These are phyloP conservation scores for Diversispora epigaea DNA, from an alignment of 192 early-diverging fungal genomes.

Conservation along the genomic window DNA sequence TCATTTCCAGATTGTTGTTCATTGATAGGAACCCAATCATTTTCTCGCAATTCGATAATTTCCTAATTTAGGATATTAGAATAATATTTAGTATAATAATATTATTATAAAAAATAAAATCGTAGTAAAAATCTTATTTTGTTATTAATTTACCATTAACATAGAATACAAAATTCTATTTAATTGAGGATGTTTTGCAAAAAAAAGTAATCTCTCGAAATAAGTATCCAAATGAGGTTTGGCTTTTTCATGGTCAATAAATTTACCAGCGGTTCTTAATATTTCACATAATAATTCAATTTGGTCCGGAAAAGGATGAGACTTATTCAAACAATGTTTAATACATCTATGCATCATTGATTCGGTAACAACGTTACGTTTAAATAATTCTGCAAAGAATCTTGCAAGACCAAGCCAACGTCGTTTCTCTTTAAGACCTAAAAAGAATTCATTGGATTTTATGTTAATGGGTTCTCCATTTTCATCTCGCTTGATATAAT, in stretches of 20 bases:
- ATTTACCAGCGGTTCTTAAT: background rate
- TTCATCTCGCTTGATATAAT: background rate
- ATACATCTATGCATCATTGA: conserved; percentile 1
- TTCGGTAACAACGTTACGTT: background rate
- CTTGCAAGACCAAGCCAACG: background rate
- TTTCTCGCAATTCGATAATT: background rate
- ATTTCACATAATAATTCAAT: background rate
- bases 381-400: background rate
- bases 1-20: background rate
- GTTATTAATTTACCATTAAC: background rate
- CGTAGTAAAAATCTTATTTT: background rate
- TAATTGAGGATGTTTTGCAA: background rate
- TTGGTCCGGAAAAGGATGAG: background rate
- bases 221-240: background rate
- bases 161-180: background rate
- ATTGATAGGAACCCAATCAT: background rate
- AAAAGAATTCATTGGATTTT: background rate
- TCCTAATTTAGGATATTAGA: background rate
- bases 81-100: background rate
- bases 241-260: background rate
- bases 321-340: background rate
- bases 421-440: background rate
- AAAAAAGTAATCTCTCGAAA: background rate
- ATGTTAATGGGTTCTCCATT: background rate
- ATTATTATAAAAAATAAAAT: background rate